Conservation (phyloP, 169 alveolate species). For the Plasmodium adleri region DNA sequence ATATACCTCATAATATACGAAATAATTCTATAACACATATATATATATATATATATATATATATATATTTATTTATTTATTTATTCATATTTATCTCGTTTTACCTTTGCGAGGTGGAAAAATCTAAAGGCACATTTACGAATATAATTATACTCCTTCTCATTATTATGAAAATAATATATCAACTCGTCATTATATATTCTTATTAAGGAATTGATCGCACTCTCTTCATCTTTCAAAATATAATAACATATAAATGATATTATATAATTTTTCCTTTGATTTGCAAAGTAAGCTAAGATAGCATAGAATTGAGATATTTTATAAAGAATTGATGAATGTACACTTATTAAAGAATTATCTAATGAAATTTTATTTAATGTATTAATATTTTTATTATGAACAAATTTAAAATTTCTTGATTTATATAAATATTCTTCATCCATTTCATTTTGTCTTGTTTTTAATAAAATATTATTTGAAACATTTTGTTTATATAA, state of each 20-base stretch:
- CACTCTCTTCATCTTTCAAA: slow-evolving; percentile 63
- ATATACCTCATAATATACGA: background rate
- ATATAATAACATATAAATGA: slow-evolving; percentile 73
- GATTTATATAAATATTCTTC: slow-evolving; percentile 59
- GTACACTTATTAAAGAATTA: slow-evolving; percentile 50
- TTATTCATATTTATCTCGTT: background rate
- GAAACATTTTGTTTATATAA: slow-evolving; percentile 41
- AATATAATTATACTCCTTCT: slow-evolving; percentile 60
- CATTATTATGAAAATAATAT: slow-evolving; percentile 63
- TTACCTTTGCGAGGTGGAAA: slow-evolving; percentile 73
- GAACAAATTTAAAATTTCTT: slow-evolving; percentile 56
- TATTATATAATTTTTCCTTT: slow-evolving; percentile 62
- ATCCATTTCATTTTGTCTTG: slow-evolving; percentile 38
- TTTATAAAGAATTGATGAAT: slow-evolving; percentile 63
- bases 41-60: too few species aligned
- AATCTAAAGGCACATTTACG: slow-evolving; percentile 77
- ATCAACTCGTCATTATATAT: slow-evolving; percentile 73
- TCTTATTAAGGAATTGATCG: slow-evolving; percentile 59
- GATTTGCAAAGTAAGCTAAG: slow-evolving; percentile 73
- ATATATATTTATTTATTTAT: too few species aligned
- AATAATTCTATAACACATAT: too few species aligned
- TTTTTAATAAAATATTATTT: slow-evolving; percentile 24
- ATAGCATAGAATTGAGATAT: slow-evolving; percentile 72
- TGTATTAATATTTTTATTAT: slow-evolving; percentile 54
- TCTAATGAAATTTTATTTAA: slow-evolving; percentile 40